Base-by-base conservation (phyloP, 208 protist genomes). In the Crithidia expoeki region DNA sequence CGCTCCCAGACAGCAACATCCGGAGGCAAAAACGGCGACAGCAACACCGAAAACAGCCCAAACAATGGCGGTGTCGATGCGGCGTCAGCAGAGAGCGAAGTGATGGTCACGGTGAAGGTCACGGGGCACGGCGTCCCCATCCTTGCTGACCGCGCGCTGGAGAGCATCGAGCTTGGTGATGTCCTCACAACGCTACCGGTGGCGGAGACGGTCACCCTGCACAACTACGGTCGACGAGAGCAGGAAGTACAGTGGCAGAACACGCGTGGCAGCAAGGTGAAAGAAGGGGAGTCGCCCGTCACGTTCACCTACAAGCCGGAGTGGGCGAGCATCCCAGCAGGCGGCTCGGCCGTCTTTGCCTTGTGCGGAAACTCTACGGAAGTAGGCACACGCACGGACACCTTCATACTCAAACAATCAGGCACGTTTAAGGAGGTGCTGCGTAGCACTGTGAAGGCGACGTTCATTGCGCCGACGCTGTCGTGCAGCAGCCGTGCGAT, bases 221-320 rank as follows among this genome's bases (percentile, higher is more conserved):
- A 85, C 42, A 99, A 99, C 85, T 77, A 92, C 32, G 96, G 98
- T 4, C 80, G 90, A 27, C 83, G 88, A 53, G 69, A 89, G 30
- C 88, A 97, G 69, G 86, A 95, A 42, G 78, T 99, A 30, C 81
- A 89, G 65, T 99, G 97, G 96, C 85, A 85, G 34, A 88, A 89
- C 55, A 50, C 79, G 23, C 86, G 89, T 40, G 79, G 84, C 44
- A 68, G 33, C 14, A 87, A 93, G 70, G 71, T 72, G 6, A 96
- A 94, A 72, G 81, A 90, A 19, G 85, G 87, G 5, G 79, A 86
- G 46, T 68, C 72, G 30, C 86, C 89, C 17, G 72, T 85, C 50
- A 75, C 89, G 21, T 98, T 98, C 82, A 72, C 30, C 23, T 86
- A 96, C 56, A 60, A 62, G 28, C 96, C 96, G 0, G 94, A 98